Conservation (phyloP, 805 yeast species). For the Yarrowia phangngaensis region DNA sequence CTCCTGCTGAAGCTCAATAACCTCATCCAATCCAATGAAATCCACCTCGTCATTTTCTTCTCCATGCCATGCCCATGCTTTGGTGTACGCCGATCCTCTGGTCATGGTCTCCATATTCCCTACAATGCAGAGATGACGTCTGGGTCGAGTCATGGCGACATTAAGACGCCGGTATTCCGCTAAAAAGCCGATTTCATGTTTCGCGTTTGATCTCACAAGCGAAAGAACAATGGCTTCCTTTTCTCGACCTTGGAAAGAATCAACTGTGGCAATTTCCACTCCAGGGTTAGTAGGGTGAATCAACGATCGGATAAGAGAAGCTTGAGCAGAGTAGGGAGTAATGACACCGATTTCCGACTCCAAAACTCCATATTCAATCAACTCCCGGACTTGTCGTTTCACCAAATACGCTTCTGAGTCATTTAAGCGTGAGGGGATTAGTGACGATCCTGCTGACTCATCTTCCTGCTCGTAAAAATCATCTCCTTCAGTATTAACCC, state of each 20-base stretch:
- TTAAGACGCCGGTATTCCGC: conserved; percentile 75
- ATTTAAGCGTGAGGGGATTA: conserved; percentile 61
- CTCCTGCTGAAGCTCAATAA: conserved; percentile 26
- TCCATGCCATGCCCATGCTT: conserved; percentile 65
- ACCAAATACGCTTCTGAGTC: conserved; percentile 71
- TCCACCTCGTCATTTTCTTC: conserved; percentile 63
- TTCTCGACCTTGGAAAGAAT: conserved; percentile 96
- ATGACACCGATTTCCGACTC: conserved; percentile 71
- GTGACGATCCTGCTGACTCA: conserved; percentile 29
- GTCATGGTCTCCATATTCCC: conserved; percentile 78
- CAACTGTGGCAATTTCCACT: conserved; percentile 84
- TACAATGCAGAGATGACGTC: conserved; percentile 75
- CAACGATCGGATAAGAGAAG: conserved; percentile 51
- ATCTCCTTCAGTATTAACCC: conserved; percentile 95
- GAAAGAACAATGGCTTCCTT: conserved; percentile 80
- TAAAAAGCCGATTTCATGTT: conserved; percentile 73
- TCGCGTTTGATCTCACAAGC: conserved; percentile 74
- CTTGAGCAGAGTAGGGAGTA: conserved; percentile 90
- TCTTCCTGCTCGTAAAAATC: conserved; percentile 61
- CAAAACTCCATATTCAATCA: conserved; percentile 52
- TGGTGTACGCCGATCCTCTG: conserved; percentile 45
- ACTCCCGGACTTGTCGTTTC: conserved; percentile 49
- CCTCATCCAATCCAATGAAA: conserved; percentile 53
- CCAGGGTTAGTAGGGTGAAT: conserved; percentile 42
- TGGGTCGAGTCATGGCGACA: conserved; percentile 90